phyloP scores from a whole-genome alignment of 768 basidiomycete species.

The Candolleomyces aberdarensis region DNA sequence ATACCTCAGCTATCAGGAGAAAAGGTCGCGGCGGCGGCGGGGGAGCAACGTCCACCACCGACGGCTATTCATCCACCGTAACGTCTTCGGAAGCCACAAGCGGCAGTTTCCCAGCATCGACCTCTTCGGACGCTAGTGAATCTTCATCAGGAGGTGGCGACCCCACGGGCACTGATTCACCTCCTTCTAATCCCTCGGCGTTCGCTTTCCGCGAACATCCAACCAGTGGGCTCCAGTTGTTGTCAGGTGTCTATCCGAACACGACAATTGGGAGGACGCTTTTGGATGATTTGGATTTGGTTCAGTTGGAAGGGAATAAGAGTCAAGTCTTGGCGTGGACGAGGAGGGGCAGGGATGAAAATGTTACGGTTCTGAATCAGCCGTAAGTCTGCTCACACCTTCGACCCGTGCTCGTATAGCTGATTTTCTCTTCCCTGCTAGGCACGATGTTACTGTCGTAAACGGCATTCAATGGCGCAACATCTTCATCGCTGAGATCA shows the following conservation, averaged over 20 bases:
- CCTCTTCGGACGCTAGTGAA: neutral
- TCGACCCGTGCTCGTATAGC: neutral
- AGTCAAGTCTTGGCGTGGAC: constrained; percentile 50
- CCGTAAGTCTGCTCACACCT: constrained; percentile 25
- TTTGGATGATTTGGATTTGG: constrained; percentile 45
- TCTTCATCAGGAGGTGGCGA: neutral
- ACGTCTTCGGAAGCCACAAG: too few species aligned
- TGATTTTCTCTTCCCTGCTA: neutral
- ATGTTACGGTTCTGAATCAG: constrained; percentile 47
- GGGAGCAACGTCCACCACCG: constrained; percentile 9
- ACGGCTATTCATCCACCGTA: too few species aligned
- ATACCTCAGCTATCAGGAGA: constrained; percentile 13
- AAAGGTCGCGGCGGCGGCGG: constrained; percentile 15
- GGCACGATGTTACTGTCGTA: constrained; percentile 27
- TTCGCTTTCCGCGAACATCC: neutral
- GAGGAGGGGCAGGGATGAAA: constrained; percentile 16
- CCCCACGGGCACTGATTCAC: neutral
- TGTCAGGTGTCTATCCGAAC: constrained; percentile 47
- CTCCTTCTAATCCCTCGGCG: neutral
- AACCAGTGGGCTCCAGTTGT: constrained; percentile 17
- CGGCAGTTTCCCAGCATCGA: neutral
- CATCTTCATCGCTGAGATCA: constrained; percentile 43
- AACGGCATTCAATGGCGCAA: constrained; percentile 38
- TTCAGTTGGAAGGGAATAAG: constrained; percentile 55
- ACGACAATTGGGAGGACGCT: constrained; percentile 63